Evolutionary conservation across 2,329 filamentous ascomycete species (phyloP).

Genomic region (Chrysoporthe deuterocubensis): DNA sequence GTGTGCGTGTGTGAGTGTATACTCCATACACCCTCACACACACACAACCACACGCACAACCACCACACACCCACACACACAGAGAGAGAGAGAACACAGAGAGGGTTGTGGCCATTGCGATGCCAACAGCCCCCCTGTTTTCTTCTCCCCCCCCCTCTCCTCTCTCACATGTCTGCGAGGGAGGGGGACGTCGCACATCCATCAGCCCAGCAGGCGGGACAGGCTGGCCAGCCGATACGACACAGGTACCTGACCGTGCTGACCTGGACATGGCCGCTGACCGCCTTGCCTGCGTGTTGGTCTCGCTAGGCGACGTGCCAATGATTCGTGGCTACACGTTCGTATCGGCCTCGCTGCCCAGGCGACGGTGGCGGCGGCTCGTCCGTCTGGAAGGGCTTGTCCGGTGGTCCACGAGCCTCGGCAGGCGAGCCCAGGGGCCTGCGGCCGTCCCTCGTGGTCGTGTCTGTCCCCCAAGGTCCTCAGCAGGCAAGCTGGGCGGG

Average conservation of each 20-base stretch:
- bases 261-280: slow-evolving; percentile 1
- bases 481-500: background rate
- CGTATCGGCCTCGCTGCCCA: background rate
- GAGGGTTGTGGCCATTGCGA: background rate
- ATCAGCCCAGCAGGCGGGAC: slow-evolving; percentile 5
- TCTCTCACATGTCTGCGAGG: too few species aligned
- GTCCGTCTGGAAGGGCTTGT: background rate
- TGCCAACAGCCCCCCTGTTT: slow-evolving; percentile 8
- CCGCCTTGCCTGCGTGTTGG: background rate
- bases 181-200: slow-evolving; percentile 9
- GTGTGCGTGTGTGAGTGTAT: background rate
- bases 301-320: background rate
- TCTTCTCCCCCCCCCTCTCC: background rate
- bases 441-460: too few species aligned
- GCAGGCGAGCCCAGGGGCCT: background rate
- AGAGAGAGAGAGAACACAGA: background rate
- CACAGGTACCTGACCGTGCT: background rate
- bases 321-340: background rate
- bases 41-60: too few species aligned
- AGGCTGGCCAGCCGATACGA: slow-evolving; percentile 4
- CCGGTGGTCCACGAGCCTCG: background rate
- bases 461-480: background rate
- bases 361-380: background rate
- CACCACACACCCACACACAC: too few species aligned
- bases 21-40: background rate